phyloP scores from a whole-genome alignment of 192 early-diverging fungal species.

The Backusella tarrabulga region DNA sequence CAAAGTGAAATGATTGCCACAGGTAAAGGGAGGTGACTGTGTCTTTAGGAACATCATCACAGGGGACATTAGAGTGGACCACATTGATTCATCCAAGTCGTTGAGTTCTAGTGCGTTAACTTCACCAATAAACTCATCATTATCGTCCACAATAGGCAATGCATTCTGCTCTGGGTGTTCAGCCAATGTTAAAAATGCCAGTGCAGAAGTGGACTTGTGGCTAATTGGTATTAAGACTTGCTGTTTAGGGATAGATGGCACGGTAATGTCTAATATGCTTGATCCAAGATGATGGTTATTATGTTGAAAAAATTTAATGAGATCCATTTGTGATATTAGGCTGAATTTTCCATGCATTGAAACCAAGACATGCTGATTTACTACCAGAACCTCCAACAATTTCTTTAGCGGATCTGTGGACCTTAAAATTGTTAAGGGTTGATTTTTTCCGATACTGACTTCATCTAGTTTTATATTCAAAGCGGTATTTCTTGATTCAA shows the following conservation, averaged over 20 bases:
- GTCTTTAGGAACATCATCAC: slow-evolving; percentile 62
- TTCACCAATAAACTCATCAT: slow-evolving; percentile 59
- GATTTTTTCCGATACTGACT: slow-evolving; percentile 1
- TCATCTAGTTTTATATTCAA: slow-evolving; percentile 16
- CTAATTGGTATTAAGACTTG: slow-evolving; percentile 20
- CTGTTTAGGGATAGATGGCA: slow-evolving; percentile 13
- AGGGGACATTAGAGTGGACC: slow-evolving; percentile 53
- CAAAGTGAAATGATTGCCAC: slow-evolving; percentile 46
- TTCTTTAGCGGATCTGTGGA: slow-evolving; percentile 11
- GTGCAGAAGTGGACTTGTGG: slow-evolving; percentile 41
- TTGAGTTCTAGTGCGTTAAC: slow-evolving; percentile 70
- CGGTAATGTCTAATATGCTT: slow-evolving; percentile 37
- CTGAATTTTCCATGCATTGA: slow-evolving; percentile 13
- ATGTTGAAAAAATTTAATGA: slow-evolving; percentile 45
- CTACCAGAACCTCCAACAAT: neutral
- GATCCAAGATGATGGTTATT: slow-evolving; percentile 54
- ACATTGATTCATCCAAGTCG: slow-evolving; percentile 54
- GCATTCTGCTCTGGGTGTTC: slow-evolving; percentile 47
- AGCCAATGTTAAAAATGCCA: slow-evolving; percentile 44
- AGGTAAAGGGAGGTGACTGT: slow-evolving; percentile 47
- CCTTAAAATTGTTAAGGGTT: slow-evolving; percentile 15
- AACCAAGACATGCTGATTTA: slow-evolving; percentile 51
- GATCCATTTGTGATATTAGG: slow-evolving; percentile 54
- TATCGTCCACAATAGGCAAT: slow-evolving; percentile 61
- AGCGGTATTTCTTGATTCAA: neutral